Conservation (phyloP, 2,329 filamentous ascomycete genomes). For the Trichophyton verrucosum region DNA sequence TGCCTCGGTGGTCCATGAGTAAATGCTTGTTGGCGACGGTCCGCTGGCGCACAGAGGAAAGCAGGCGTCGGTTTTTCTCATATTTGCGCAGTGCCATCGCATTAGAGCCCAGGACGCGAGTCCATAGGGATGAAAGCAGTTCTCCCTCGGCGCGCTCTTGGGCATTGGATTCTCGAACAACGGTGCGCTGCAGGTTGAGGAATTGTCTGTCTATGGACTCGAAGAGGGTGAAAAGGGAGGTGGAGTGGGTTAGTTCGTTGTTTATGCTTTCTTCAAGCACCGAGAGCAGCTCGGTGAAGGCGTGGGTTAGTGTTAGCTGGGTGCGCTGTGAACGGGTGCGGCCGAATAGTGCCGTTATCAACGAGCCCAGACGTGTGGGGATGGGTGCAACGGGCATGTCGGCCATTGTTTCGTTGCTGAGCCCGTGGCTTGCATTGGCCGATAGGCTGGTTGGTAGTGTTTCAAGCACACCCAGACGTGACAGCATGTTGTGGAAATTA, state of each 20-base stretch:
- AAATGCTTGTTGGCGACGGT: constrained; percentile 81
- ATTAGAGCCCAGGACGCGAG: constrained; percentile 65
- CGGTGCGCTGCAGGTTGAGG: constrained; percentile 70
- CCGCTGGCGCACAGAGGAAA: constrained; percentile 65
- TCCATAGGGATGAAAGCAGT: constrained; percentile 74
- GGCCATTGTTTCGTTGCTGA: constrained; percentile 5
- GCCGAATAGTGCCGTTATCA: constrained; percentile 65
- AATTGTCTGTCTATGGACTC: constrained; percentile 85
- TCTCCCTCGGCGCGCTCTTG: constrained; percentile 74
- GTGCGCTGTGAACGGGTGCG: constrained; percentile 70
- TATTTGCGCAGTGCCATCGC: constrained; percentile 71
- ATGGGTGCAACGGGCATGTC: constrained; percentile 4
- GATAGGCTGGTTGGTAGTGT: constrained; percentile 18
- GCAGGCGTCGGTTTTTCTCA: constrained; percentile 72
- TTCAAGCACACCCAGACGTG: constrained; percentile 37
- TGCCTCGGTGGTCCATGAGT: constrained; percentile 74
- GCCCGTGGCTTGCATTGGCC: constrained; percentile 1
- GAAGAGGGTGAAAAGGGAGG: constrained; percentile 76
- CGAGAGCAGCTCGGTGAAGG: constrained; percentile 74
- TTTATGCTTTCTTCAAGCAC: constrained; percentile 84
- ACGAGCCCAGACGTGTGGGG: constrained; percentile 55
- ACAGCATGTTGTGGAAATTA: constrained; percentile 69
- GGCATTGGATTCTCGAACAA: constrained; percentile 67
- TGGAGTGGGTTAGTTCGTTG: constrained; percentile 66
- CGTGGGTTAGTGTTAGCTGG: constrained; percentile 65